Percentiles rank a stretch among this genome's conserved stretches.
Evolutionary conservation across 805 yeast genomes (phyloP).

Genomic region (Kodamaea kakaduensis): DNA sequence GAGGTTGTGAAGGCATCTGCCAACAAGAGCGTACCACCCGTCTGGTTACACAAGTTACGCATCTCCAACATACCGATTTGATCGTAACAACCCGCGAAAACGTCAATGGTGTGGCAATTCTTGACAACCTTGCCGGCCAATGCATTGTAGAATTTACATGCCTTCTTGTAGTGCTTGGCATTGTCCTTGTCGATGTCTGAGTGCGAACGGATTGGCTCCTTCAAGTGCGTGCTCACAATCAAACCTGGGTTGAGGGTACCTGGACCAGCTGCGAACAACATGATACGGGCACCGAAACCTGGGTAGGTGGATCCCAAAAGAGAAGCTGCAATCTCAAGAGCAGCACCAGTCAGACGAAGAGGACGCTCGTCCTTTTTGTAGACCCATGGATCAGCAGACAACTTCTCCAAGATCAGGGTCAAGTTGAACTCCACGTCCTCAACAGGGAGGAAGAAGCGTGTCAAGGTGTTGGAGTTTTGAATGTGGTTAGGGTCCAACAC

Average conservation of each 20-base stretch:
- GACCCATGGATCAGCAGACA: slow-evolving; percentile 85
- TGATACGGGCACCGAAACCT: slow-evolving; percentile 82
- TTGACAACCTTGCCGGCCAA: slow-evolving; percentile 67
- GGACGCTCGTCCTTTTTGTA: slow-evolving; percentile 81
- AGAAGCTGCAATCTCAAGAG: slow-evolving; percentile 78
- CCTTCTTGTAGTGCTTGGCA: slow-evolving; percentile 84
- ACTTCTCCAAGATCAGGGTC: slow-evolving; percentile 70
- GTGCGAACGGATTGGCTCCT: slow-evolving; percentile 96
- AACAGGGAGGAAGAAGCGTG: slow-evolving; percentile 69
- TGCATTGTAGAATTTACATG: slow-evolving; percentile 73
- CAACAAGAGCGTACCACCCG: slow-evolving; percentile 86
- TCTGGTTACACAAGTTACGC: slow-evolving; percentile 77
- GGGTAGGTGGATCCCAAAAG: slow-evolving; percentile 78
- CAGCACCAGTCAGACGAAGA: slow-evolving; percentile 89
- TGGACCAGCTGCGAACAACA: slow-evolving; percentile 92
- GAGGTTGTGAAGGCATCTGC: slow-evolving; percentile 94
- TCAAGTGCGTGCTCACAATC: slow-evolving; percentile 85
- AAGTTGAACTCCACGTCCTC: slow-evolving; percentile 80
- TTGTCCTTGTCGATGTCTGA: slow-evolving; percentile 89
- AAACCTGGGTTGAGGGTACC: slow-evolving; percentile 93
- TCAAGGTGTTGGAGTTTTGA: slow-evolving; percentile 30
- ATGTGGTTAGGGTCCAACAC: slow-evolving; percentile 21
- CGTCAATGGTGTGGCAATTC: slow-evolving; percentile 77
- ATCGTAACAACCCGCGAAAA: slow-evolving; percentile 93
- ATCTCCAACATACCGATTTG: slow-evolving; percentile 94